Evolutionary conservation across 192 early-diverging fungal species (phyloP).

Genomic region (Martensiomyces pterosporus): DNA sequence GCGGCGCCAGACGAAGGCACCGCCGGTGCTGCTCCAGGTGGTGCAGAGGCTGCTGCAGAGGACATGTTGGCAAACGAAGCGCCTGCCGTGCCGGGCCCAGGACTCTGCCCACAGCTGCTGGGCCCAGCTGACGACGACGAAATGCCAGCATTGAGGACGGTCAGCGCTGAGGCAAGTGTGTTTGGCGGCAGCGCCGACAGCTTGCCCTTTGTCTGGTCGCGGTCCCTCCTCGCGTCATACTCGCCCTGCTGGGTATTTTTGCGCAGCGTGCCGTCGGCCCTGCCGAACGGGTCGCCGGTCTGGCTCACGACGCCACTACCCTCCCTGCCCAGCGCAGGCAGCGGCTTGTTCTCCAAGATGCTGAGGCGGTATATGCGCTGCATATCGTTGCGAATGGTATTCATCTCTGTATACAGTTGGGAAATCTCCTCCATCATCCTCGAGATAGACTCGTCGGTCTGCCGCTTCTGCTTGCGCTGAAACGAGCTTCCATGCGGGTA

Average conservation of each 20-base stretch:
- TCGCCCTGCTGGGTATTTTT: conserved; percentile 15
- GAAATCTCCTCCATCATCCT: conserved; percentile 44
- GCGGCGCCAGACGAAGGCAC: neutral
- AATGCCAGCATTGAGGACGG: no score
- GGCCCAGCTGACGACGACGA: no score
- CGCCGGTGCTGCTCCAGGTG: neutral
- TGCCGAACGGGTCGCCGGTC: conserved; percentile 30
- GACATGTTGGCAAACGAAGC: no score
- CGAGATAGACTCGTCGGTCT: conserved; percentile 38
- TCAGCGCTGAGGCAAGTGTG: no score
- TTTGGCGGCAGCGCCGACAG: neutral
- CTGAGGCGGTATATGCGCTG: conserved; percentile 47
- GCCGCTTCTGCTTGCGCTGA: conserved; percentile 44
- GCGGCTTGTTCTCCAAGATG: conserved; percentile 46
- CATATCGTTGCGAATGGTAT: conserved; percentile 39
- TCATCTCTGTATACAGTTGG: conserved; percentile 36
- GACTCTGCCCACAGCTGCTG: no score
- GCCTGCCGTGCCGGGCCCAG: no score
- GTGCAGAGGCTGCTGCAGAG: no score
- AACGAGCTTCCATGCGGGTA: conserved; percentile 35
- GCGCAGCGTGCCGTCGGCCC: conserved; percentile 24
- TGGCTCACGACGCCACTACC: no score
- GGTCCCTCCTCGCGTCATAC: conserved; percentile 18
- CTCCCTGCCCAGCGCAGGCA: conserved; percentile 33
- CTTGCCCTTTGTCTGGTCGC: neutral